phyloP scores from a whole-genome alignment of 176 grass and related monocot genomes.

The Musa schizocarpa region DNA sequence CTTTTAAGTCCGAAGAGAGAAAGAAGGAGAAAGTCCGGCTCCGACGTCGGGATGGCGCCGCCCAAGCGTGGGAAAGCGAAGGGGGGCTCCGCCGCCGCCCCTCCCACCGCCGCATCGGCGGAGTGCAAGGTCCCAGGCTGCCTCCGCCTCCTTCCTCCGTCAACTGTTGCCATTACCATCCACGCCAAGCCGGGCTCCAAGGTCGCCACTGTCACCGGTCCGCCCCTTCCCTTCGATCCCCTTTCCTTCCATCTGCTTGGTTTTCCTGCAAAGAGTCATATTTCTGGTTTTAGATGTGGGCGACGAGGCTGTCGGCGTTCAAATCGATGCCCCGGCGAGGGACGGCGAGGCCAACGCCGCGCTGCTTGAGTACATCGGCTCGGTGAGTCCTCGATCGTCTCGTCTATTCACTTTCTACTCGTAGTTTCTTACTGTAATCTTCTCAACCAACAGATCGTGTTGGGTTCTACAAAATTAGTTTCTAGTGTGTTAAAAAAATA shows the following conservation, averaged over 20 bases:
- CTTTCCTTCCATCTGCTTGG: not conserved
- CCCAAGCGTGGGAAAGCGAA: slow-evolving; percentile 67
- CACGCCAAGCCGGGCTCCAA: slow-evolving; percentile 90
- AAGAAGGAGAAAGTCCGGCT: not conserved
- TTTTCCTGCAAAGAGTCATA: not conserved
- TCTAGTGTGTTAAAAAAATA: no score
- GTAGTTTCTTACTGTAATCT: not conserved
- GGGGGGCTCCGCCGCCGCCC: slow-evolving; percentile 14
- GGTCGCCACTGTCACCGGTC: slow-evolving; percentile 83
- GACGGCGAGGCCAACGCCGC: slow-evolving; percentile 95
- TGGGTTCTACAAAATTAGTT: not conserved
- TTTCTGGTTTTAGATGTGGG: slow-evolving; percentile 46
- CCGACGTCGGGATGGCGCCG: slow-evolving; percentile 44
- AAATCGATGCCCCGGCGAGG: slow-evolving; percentile 88
- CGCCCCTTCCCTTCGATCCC: not conserved
- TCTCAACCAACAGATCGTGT: no score
- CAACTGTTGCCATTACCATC: slow-evolving; percentile 77
- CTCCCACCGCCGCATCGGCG: not conserved
- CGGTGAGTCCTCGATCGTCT: slow-evolving; percentile 28
- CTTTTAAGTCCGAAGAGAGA: not conserved
- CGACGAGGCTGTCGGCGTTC: slow-evolving; percentile 74
- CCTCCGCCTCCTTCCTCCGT: slow-evolving; percentile 60
- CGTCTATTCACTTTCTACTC: not conserved
- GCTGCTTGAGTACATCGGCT: slow-evolving; percentile 84
- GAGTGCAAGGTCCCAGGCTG: slow-evolving; percentile 41